These are phyloP conservation scores for Iberis pinnata DNA, from an alignment of 345 rosid species.

Conservation along the genomic window DNA sequence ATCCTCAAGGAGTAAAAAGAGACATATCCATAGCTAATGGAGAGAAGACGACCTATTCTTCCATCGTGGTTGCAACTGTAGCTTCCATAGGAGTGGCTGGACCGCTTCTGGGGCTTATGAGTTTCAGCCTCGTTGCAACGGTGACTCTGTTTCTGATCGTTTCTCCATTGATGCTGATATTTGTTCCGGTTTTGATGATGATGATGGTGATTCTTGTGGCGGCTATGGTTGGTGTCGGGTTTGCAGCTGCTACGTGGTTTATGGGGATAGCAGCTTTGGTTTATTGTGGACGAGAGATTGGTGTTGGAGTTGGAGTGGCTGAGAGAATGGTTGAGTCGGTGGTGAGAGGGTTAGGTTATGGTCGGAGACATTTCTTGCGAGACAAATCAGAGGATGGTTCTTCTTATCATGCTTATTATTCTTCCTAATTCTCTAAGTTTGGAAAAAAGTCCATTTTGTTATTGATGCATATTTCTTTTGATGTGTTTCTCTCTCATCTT, in stretches of 20 bases:
- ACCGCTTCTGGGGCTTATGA: not conserved
- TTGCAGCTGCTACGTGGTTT: slow-evolving; percentile 32
- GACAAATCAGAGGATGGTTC: slow-evolving; percentile 6
- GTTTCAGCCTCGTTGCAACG: slow-evolving; percentile 14
- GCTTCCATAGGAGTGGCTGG: not conserved
- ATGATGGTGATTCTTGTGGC: slow-evolving; percentile 23
- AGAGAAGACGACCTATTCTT: too few species aligned
- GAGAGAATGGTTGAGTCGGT: slow-evolving; percentile 22
- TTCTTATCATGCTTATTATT: not conserved
- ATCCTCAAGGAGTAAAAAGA: too few species aligned
- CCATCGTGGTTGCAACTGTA: slow-evolving; percentile 11
- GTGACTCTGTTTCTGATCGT: slow-evolving; percentile 27
- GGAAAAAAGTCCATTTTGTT: not conserved
- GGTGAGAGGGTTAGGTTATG: slow-evolving; percentile 16
- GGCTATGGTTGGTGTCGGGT: slow-evolving; percentile 31
- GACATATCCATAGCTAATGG: too few species aligned
- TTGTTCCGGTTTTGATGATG: slow-evolving; percentile 33
- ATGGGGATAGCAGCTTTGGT: slow-evolving; percentile 32
- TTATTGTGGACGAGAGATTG: slow-evolving; percentile 25
- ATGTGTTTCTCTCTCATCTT: slow-evolving; percentile 1
- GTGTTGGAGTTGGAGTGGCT: slow-evolving; percentile 14
- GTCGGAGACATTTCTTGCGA: slow-evolving; percentile 10
- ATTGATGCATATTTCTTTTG: not conserved
- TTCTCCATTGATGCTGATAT: slow-evolving; percentile 38
- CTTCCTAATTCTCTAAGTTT: slow-evolving; percentile 1